Conservation (phyloP, 225 moss, liverwort and hornwort genomes). For the Rhytidiadelphus loreus region DNA sequence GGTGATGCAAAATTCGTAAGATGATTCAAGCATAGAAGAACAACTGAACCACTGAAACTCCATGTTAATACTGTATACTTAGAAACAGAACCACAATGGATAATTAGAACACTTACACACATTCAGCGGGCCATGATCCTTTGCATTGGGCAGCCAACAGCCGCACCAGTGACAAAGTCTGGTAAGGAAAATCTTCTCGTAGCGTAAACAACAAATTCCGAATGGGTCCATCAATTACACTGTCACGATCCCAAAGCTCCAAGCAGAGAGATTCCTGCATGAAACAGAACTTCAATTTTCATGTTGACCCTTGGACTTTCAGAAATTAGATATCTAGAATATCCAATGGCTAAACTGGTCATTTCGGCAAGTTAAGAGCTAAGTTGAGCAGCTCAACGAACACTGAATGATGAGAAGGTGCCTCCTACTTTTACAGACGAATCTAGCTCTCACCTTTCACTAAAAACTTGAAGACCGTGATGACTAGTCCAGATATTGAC, state of each 20-base stretch:
- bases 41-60: neutral
- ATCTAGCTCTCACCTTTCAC: neutral
- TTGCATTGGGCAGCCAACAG: constrained; percentile 88
- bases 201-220: constrained; percentile 70
- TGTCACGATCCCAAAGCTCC: constrained; percentile 98
- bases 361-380: neutral
- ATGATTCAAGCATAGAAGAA: neutral
- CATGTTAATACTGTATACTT: neutral
- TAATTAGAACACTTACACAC: constrained; percentile 53
- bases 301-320: neutral
- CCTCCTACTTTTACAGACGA: neutral
- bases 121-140: constrained; percentile 96
- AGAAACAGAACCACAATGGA: neutral
- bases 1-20: neutral
- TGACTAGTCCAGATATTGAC: neutral
- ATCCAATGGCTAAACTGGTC: neutral
- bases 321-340: neutral
- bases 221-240: constrained; percentile 96
- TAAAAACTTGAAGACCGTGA: neutral
- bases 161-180: constrained; percentile 77
- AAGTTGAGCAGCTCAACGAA: neutral
- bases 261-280: constrained; percentile 86
- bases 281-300: neutral
- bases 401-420: neutral
- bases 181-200: constrained; percentile 73